These are phyloP conservation scores for Aristolochia contorta DNA, from an alignment of 164 flowering plant species.

Conservation along the genomic window DNA sequence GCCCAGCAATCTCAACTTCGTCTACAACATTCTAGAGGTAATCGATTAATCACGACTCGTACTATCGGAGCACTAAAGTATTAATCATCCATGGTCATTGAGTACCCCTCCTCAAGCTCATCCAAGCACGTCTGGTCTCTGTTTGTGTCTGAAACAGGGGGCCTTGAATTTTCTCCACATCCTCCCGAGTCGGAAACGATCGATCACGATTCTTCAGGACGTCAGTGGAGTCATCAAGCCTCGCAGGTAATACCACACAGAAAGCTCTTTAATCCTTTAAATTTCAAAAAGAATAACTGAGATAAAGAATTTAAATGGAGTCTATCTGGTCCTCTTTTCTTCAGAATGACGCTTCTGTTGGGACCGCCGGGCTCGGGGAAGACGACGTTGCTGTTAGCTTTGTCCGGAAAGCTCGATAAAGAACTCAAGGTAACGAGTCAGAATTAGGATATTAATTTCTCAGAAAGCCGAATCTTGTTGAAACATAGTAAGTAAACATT, in stretches of 20 bases:
- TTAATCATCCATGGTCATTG: too few species aligned
- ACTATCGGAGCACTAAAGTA: too few species aligned
- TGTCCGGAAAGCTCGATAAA: slow-evolving; percentile 34
- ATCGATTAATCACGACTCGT: neutral
- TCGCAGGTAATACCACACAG: neutral
- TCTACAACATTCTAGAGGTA: slow-evolving; percentile 10
- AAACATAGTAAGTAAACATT: neutral
- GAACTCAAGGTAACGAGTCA: slow-evolving; percentile 28
- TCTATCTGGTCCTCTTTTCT: too few species aligned
- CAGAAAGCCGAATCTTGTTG: neutral
- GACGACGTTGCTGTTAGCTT: slow-evolving; percentile 25
- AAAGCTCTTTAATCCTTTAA: too few species aligned
- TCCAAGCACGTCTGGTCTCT: too few species aligned
- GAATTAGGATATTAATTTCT: neutral
- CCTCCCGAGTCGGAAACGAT: slow-evolving; percentile 5
- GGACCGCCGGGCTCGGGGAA: slow-evolving; percentile 32
- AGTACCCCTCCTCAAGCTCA: too few species aligned
- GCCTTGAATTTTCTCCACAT: slow-evolving; percentile 7
- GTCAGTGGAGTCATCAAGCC: slow-evolving; percentile 12
- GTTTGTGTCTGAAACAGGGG: neutral
- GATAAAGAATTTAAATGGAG: too few species aligned
- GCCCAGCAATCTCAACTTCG: slow-evolving; percentile 55
- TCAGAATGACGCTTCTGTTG: slow-evolving; percentile 31
- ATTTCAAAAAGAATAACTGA: too few species aligned
- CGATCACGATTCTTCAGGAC: slow-evolving; percentile 2